These are phyloP conservation scores for Ogataea haglerorum DNA, from an alignment of 805 yeast genomes.

Conservation along the genomic window DNA sequence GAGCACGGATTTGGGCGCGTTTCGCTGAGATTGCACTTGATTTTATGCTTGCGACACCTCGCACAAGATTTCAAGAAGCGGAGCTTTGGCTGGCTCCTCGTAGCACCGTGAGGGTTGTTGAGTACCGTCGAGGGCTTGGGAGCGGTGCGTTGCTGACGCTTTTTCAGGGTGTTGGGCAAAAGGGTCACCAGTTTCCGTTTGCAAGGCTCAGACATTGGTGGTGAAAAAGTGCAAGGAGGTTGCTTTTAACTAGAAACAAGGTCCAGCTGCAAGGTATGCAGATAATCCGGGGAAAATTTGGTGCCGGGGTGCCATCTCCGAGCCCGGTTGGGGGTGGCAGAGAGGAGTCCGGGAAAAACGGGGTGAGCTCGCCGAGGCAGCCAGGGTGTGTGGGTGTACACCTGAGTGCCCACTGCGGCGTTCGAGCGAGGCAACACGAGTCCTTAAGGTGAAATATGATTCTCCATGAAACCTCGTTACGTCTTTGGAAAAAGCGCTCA, in stretches of 20 bases:
- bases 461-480: neutral
- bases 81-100: slow-evolving; percentile 33
- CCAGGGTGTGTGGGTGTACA: neutral
- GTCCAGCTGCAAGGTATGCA: slow-evolving; percentile 3
- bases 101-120: slow-evolving; percentile 20
- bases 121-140: slow-evolving; percentile 21
- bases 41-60: slow-evolving; percentile 63
- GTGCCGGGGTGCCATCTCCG: slow-evolving; percentile 12
- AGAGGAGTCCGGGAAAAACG: neutral
- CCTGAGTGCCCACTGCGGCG: neutral
- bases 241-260: slow-evolving; percentile 2
- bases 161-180: slow-evolving; percentile 23
- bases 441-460: neutral
- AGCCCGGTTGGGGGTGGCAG: slow-evolving; percentile 8
- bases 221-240: slow-evolving; percentile 2
- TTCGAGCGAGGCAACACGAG: neutral
- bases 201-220: slow-evolving; percentile 5
- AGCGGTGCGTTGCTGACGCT: slow-evolving; percentile 8
- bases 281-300: slow-evolving; percentile 10
- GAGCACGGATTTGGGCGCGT: slow-evolving; percentile 57
- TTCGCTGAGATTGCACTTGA: slow-evolving; percentile 55
- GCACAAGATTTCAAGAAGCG: slow-evolving; percentile 55
- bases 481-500: neutral
- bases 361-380: neutral
- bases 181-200: slow-evolving; percentile 29